Percentiles rank a stretch among this genome's conserved stretches.
These are phyloP conservation scores for Takakia lepidozioides DNA, from an alignment of 225 moss, liverwort and hornwort genomes.

Conservation along the genomic window DNA sequence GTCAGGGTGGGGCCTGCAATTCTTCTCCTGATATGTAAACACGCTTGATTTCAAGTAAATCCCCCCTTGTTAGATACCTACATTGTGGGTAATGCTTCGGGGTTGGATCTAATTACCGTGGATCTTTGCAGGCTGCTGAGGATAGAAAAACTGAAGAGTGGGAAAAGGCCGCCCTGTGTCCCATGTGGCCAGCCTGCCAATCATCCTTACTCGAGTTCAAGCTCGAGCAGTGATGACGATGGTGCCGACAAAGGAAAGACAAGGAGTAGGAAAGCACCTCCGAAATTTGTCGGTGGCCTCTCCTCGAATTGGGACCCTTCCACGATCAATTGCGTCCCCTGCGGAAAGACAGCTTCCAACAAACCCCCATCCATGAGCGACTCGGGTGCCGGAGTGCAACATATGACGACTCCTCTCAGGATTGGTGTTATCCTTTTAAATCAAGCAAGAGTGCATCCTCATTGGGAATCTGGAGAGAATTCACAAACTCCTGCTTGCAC, in stretches of 20 bases:
- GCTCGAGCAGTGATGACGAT: conserved; percentile 30
- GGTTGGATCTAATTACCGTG: not conserved
- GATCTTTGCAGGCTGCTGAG: conserved; percentile 18
- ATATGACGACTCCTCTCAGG: not conserved
- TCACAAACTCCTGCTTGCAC: not conserved
- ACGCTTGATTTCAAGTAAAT: not conserved
- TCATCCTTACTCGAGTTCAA: too few species aligned
- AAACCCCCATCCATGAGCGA: too few species aligned
- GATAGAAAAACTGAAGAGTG: conserved; percentile 17
- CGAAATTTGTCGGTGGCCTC: too few species aligned
- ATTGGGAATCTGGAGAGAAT: not conserved
- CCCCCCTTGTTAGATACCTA: not conserved
- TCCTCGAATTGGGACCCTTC: too few species aligned
- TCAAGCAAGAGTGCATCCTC: not conserved
- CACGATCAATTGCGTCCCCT: too few species aligned
- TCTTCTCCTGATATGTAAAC: not conserved
- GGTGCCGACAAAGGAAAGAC: too few species aligned
- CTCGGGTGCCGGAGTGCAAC: too few species aligned
- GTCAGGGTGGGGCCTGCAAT: too few species aligned
- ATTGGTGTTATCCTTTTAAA: not conserved
- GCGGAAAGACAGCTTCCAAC: too few species aligned
- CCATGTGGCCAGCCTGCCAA: not conserved
- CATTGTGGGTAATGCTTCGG: not conserved
- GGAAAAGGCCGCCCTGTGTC: conserved; percentile 1
- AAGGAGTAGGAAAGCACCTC: too few species aligned